phyloP scores from a whole-genome alignment of 164 flowering plant species.

The Nymphaea colorata region DNA sequence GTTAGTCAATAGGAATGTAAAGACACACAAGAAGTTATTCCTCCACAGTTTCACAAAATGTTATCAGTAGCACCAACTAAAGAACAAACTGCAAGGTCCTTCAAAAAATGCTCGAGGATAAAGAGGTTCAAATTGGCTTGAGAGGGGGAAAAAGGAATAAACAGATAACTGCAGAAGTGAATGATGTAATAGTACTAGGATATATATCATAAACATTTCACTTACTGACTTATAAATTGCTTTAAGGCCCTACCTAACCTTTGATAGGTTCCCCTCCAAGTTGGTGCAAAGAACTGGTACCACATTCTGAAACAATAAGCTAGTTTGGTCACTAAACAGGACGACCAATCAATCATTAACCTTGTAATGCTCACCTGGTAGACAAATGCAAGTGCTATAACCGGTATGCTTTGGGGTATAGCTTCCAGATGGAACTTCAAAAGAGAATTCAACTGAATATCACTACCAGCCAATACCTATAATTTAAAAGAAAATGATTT shows the following conservation, averaged over 20 bases:
- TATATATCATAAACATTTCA: too few species aligned
- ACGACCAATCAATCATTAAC: slow-evolving; percentile 1
- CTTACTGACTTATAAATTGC: too few species aligned
- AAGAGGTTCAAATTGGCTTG: too few species aligned
- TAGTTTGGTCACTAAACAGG: slow-evolving; percentile 2
- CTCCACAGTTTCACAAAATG: too few species aligned
- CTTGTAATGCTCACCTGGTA: slow-evolving; percentile 50
- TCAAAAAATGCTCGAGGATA: too few species aligned
- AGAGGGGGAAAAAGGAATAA: too few species aligned
- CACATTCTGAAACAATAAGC: slow-evolving; percentile 52
- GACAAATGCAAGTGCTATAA: slow-evolving; percentile 86
- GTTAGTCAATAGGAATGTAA: too few species aligned
- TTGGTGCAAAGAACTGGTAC: slow-evolving; percentile 90
- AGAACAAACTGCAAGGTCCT: too few species aligned
- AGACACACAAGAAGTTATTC: too few species aligned
- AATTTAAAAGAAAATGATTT: not conserved
- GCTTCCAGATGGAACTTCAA: slow-evolving; percentile 73
- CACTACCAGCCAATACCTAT: slow-evolving; percentile 73
- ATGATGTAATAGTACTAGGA: too few species aligned
- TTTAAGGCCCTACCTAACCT: slow-evolving; percentile 58
- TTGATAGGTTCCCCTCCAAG: slow-evolving; percentile 82
- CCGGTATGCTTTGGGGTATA: slow-evolving; percentile 77
- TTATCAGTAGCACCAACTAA: too few species aligned
- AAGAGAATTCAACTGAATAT: slow-evolving; percentile 73
- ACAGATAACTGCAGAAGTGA: too few species aligned